A percentile compares a stretch with the other conserved stretches of the same genome.
Evolutionary conservation across 148 eudicot genomes (phyloP).

Genomic region (Oxyria digyna): DNA sequence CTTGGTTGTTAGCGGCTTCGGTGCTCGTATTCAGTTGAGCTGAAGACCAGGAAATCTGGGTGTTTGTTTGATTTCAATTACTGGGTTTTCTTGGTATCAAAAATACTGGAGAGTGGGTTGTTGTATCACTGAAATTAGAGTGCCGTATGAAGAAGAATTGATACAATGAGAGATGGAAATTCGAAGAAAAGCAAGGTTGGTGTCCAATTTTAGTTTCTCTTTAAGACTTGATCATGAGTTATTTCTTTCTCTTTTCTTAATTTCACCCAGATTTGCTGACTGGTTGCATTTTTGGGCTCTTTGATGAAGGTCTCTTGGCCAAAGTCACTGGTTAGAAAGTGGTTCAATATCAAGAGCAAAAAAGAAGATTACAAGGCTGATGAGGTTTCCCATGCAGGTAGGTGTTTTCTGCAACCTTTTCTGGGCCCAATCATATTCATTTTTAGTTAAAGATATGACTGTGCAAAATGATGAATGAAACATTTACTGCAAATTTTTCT

Average conservation of each 20-base stretch:
- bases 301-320: constrained; percentile 79
- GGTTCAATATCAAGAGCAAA: constrained; percentile 86
- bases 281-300: constrained; percentile 1
- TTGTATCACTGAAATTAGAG: neutral
- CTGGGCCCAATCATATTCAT: constrained; percentile 4
- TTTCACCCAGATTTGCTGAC: neutral
- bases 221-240: neutral
- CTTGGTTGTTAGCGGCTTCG: neutral
- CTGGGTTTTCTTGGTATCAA: no score
- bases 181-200: constrained; percentile 83
- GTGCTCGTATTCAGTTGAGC: neutral
- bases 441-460: neutral
- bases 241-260: neutral
- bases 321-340: constrained; percentile 66
- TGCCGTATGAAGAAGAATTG: constrained; percentile 55
- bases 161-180: constrained; percentile 76
- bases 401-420: constrained; percentile 13
- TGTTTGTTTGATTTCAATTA: neutral
- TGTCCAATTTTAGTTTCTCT: neutral
- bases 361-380: constrained; percentile 49
- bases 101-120: constrained; percentile 4
- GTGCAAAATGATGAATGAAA: neutral
- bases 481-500: neutral
- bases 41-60: neutral
- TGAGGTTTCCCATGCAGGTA: constrained; percentile 73